Evolutionary conservation across 179 eudicot species (phyloP), one percentile per base, ranked within the genome.

Genomic region (Drosera spatulata): DNA sequence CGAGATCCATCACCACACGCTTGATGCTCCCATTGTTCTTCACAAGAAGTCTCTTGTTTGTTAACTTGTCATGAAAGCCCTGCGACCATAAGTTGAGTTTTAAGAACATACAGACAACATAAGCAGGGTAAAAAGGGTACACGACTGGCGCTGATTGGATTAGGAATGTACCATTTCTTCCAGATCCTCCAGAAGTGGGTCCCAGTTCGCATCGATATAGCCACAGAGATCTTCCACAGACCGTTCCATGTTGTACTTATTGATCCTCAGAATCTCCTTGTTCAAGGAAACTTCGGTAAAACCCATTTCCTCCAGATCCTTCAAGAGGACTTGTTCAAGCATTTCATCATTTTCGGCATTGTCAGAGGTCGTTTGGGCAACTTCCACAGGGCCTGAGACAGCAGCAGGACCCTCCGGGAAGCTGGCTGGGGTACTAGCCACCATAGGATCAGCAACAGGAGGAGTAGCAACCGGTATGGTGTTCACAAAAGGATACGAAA

Each of bases 141-240:
- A 50, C 1, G 62, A 33, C 47, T 4, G 52, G 10, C 37, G 39
- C 38, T 49, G 0, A 6, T 4, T 5, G 1, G 3, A 15, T 2
- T 38, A 5, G 6, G 2, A 7, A 50, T 44, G 8, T 74, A 75
- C 82, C 82, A 93, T 93, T 80, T 83, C 96, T 62, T 68, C 58
- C 52, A 93, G 79, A 81, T 93, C 99, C 66, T 81, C 85, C 12
- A 93, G 93, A 22, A 86, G 75, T 0, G 93, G 85, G 66, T 77
- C 87, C 99, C 94, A 89, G 56, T 79, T 91, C 5, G 77, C 37
- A 65, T 74, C 84, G 2, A 7, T 13, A 51, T 10, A 51, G 60
- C 77, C 83, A 64, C 95, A 93, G 10, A 89, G 97, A 52, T 77
- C 90, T 69, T 93, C 91, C 53, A 93, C 75, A 0, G 99, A 76